Percentiles rank a stretch among this genome's conserved stretches.
These are phyloP conservation scores for Cryptococcus floricola DNA, from an alignment of 1,284 basidiomycete species.

Conservation along the genomic window DNA sequence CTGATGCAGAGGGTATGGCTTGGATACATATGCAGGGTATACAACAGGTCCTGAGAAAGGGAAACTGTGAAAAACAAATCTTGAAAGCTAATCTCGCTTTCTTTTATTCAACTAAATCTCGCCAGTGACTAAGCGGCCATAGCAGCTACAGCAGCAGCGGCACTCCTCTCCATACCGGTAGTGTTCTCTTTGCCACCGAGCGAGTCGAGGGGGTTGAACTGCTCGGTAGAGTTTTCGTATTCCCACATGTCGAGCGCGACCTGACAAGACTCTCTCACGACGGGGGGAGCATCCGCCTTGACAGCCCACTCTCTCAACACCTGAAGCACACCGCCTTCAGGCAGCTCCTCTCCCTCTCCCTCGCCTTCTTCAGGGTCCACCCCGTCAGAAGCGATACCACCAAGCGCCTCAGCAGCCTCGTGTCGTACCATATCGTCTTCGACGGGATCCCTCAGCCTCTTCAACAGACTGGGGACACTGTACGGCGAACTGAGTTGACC, in stretches of 20 bases:
- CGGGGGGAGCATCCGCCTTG: slow-evolving; percentile 71
- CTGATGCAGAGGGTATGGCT: neutral
- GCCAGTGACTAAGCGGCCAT: slow-evolving; percentile 14
- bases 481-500: slow-evolving; percentile 89
- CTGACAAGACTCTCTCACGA: slow-evolving; percentile 93
- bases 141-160: slow-evolving; percentile 37
- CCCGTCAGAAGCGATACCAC: slow-evolving; percentile 86
- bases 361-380: slow-evolving; percentile 28
- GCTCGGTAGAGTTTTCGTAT: slow-evolving; percentile 78
- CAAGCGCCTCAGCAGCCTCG: slow-evolving; percentile 96
- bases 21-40: slow-evolving; percentile 8
- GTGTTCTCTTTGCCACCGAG: slow-evolving; percentile 37
- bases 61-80: neutral
- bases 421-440: slow-evolving; percentile 99
- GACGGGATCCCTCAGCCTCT: slow-evolving; percentile 64
- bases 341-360: slow-evolving; percentile 29
- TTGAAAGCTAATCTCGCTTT: neutral
- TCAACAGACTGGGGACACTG: slow-evolving; percentile 78
- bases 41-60: neutral
- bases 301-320: slow-evolving; percentile 81
- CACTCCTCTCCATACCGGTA: slow-evolving; percentile 49
- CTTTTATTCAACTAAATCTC: neutral
- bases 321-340: slow-evolving; percentile 63
- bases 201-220: slow-evolving; percentile 78
- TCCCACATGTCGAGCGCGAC: slow-evolving; percentile 98